Evolutionary conservation across 805 yeast genomes (phyloP).

Genomic region (Pichia thaimueangensis): DNA sequence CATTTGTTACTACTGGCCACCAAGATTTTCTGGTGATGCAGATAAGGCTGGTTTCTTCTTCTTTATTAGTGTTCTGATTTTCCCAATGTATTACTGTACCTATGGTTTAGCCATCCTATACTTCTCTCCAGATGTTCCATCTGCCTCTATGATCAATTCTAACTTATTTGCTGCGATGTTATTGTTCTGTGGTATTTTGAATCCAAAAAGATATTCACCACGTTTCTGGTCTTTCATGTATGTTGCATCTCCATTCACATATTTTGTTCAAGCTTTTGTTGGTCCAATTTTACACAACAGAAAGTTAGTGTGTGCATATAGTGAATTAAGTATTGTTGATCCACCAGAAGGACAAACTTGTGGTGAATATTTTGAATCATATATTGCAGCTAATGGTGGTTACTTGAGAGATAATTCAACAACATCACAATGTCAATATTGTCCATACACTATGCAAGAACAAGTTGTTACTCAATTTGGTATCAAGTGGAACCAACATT

Average conservation of each 20-base stretch:
- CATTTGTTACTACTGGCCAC: constrained; percentile 33
- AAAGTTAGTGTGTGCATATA: constrained; percentile 40
- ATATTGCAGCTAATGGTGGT: constrained; percentile 42
- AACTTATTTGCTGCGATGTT: constrained; percentile 52
- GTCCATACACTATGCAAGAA: constrained; percentile 40
- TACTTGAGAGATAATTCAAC: constrained; percentile 51
- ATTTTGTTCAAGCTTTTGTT: constrained; percentile 52
- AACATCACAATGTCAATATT: constrained; percentile 43
- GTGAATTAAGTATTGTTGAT: constrained; percentile 43
- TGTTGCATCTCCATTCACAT: constrained; percentile 66
- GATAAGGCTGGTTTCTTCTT: constrained; percentile 45
- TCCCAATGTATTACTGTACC: constrained; percentile 40
- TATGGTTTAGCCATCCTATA: constrained; percentile 52
- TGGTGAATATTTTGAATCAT: constrained; percentile 39
- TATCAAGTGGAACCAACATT: constrained; percentile 40
- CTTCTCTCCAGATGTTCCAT: constrained; percentile 56
- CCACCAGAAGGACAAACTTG: constrained; percentile 66
- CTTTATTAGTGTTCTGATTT: constrained; percentile 30
- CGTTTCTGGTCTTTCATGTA: constrained; percentile 56
- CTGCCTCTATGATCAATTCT: constrained; percentile 57
- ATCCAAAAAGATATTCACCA: constrained; percentile 53
- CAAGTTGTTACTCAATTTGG: constrained; percentile 39
- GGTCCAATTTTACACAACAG: constrained; percentile 44
- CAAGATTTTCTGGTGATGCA: constrained; percentile 29
- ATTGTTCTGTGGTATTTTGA: constrained; percentile 66